Percentiles rank a stretch among this genome's conserved stretches.
These are phyloP conservation scores for Septoria linicola DNA, from an alignment of 2,329 filamentous ascomycete species.

Conservation along the genomic window DNA sequence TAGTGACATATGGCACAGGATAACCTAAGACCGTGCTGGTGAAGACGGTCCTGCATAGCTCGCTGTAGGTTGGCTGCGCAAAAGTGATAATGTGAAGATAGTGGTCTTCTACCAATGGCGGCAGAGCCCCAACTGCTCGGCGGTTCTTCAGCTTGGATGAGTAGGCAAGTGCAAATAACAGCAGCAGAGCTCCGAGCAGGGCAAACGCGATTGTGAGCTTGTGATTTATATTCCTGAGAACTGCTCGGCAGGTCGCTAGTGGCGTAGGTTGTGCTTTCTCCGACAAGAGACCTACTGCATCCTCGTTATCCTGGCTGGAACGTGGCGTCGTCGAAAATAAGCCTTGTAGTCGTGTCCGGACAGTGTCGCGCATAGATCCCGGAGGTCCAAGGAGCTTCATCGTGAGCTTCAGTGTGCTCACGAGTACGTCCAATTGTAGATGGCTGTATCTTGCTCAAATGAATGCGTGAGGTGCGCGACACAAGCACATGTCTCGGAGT, in stretches of 20 bases:
- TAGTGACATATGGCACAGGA: constrained; percentile 17
- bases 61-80: constrained; percentile 2
- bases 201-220: neutral
- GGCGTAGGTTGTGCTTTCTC: neutral
- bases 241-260: neutral
- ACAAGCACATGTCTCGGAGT: too few species aligned
- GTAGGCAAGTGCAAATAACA: neutral
- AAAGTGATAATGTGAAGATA: constrained; percentile 19
- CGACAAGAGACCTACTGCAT: neutral
- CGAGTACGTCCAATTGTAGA: too few species aligned
- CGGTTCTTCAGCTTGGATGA: neutral
- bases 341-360: too few species aligned
- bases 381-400: too few species aligned
- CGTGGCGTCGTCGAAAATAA: too few species aligned
- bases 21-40: constrained; percentile 16
- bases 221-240: neutral
- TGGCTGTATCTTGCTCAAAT: too few species aligned
- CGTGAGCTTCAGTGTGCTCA: too few species aligned
- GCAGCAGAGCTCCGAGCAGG: neutral
- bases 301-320: neutral
- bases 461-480: too few species aligned
- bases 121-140: neutral
- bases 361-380: too few species aligned
- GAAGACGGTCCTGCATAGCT: constrained; percentile 21
- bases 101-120: constrained; percentile 7